Conservation (phyloP, 2,329 filamentous ascomycete species). For the Fusarium tuaranense region DNA sequence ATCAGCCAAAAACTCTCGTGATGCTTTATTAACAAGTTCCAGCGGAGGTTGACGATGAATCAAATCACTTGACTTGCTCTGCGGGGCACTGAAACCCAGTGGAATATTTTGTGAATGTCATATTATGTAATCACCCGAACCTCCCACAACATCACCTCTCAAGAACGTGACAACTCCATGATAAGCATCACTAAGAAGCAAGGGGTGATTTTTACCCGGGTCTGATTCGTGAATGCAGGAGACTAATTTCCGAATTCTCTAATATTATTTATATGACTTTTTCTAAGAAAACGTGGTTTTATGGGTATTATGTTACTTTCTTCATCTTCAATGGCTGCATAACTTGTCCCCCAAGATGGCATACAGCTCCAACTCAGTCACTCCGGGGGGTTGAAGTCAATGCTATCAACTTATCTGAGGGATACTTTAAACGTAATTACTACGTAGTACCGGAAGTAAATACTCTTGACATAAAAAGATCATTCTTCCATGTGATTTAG, state of each 20-base stretch:
- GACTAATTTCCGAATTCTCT: background rate
- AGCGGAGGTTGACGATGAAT: background rate
- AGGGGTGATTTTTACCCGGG: background rate
- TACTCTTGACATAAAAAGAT: no score
- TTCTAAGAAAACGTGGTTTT: background rate
- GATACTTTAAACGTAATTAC: no score
- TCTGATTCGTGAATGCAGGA: background rate
- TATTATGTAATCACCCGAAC: constrained; percentile 44
- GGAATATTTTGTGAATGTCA: constrained; percentile 44
- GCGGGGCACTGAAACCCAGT: constrained; percentile 12
- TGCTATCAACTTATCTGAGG: no score
- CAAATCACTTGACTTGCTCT: constrained; percentile 4
- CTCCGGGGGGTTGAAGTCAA: no score
- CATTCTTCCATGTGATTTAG: no score
- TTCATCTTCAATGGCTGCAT: background rate
- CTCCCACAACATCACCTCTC: background rate
- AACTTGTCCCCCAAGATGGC: no score
- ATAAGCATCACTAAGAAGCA: background rate
- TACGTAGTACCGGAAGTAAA: no score
- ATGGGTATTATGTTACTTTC: background rate
- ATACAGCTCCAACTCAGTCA: no score
- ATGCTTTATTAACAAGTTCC: background rate
- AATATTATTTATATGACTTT: background rate
- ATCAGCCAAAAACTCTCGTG: background rate
- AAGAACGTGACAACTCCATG: background rate